Evolutionary conservation across 2,329 filamentous ascomycete species (phyloP), one percentile per base, ranked within the genome.

Genomic region (Nannizziopsis barbatae): DNA sequence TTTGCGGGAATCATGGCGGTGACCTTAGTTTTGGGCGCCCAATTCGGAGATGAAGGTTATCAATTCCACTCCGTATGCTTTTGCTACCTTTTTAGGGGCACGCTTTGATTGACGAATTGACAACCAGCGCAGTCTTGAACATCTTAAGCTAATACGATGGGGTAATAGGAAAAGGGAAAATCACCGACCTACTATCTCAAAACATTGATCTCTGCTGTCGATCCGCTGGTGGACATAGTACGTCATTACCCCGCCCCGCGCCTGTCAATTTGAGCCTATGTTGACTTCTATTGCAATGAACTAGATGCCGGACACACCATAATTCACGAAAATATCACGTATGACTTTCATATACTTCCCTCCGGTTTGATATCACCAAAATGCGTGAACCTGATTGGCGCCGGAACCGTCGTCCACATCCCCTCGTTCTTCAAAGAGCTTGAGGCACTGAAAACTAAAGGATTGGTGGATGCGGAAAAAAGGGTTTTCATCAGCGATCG

Each of bases 341-440:
- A 71, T 56, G 69, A 72, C 57, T 72, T 72, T 59, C 70, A 72
- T 58, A 71, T 72, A 50, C 64, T 72, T 27, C 70, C 70, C 18
- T 55, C 53, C 10, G 55, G 55, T 15, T 65, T 72, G 44, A 60
- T 71, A 53, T 68, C 68, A 35, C 66, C 68, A 3, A 58, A 57
- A 43, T 71, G 68, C 56, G 56, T 71, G 55, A 72, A 71, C 59
- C 62, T 72, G 48, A 70, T 72, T 53, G 69, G 70, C 40, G 63
- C 68, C 47, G 70, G 69, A 48, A 70, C 66, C 43, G 70, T 72
- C 49, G 64, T 72, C 36, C 69, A 72, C 56, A 59, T 71, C 42
- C 69, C 70, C 33, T 68, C 65, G 45, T 71, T 72, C 58, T 72
- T 72, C 63, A 70, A 69, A 57, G 70, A 72, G 52, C 60, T 72